Conservation (phyloP, 768 basidiomycete genomes). For the Mrakia gelida region DNA sequence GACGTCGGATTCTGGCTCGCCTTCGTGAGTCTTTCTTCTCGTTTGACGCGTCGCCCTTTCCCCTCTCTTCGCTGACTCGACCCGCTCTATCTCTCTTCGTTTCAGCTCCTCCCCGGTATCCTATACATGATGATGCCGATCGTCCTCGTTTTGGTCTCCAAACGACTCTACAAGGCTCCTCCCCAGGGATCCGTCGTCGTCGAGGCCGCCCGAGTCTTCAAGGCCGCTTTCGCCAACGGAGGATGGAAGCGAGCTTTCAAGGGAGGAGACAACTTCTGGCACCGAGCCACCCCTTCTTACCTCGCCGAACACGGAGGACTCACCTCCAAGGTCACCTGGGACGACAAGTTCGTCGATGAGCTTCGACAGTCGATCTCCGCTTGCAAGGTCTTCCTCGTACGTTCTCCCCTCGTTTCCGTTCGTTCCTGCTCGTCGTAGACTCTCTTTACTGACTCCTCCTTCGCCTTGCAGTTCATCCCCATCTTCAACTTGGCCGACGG, state of each 20-base stretch:
- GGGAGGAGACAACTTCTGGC: conserved; percentile 42
- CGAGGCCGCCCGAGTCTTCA: conserved; percentile 35
- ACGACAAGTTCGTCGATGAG: conserved; percentile 44
- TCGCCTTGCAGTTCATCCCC: conserved; percentile 35
- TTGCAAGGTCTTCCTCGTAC: conserved; percentile 38
- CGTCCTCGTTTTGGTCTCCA: conserved; percentile 16
- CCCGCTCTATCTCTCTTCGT: background rate
- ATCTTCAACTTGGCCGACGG: conserved; percentile 41
- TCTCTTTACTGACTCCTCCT: too few relatives aligned
- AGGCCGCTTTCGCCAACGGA: conserved; percentile 15
- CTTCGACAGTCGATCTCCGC: conserved; percentile 40
- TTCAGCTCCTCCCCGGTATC: conserved; percentile 40
- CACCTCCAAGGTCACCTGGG: conserved; percentile 37
- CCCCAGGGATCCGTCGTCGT: conserved; percentile 43
- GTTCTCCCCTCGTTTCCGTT: too few relatives aligned
- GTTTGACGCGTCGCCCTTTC: background rate
- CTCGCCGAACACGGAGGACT: background rate
- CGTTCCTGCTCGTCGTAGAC: too few relatives aligned
- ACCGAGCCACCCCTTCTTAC: conserved; percentile 17
- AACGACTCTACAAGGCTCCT: conserved; percentile 40
- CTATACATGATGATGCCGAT: conserved; percentile 37
- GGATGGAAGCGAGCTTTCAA: conserved; percentile 37
- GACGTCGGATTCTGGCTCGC: conserved; percentile 34
- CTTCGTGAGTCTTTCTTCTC: conserved; percentile 23
- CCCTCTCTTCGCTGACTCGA: background rate